A percentile compares a stretch with the other conserved stretches of the same genome.
phyloP scores from a whole-genome alignment of 371 early-diverging fungal genomes.

The Lichtheimia corymbifera region DNA sequence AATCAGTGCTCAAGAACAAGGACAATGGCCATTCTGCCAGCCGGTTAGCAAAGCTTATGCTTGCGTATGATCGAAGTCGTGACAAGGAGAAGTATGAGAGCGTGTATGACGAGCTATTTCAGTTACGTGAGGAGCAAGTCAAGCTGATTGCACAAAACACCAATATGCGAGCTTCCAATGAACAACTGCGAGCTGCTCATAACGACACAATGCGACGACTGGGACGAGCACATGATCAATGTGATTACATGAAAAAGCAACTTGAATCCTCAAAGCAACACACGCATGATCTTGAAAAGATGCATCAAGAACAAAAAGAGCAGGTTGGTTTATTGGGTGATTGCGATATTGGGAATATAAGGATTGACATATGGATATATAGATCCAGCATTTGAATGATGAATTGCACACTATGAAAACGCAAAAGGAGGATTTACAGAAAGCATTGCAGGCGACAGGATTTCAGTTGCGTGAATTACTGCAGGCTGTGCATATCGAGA shows the following conservation, averaged over 20 bases:
- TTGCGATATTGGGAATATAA: background rate
- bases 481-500: background rate
- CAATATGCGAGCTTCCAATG: background rate
- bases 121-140: conserved; percentile 2
- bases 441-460: background rate
- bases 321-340: background rate
- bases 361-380: background rate
- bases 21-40: background rate
- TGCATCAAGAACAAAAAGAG: background rate
- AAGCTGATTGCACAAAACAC: background rate
- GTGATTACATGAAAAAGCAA: background rate
- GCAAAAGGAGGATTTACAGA: background rate
- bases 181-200: background rate
- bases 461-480: background rate
- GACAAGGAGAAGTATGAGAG: background rate
- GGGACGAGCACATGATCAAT: background rate
- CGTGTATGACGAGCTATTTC: background rate
- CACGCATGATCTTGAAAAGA: background rate
- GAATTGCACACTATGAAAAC: background rate
- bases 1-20: background rate
- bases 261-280: background rate
- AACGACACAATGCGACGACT: background rate
- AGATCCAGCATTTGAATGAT: background rate
- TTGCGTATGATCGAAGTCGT: background rate
- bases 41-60: background rate